Evolutionary conservation across 1,139 yeast species (phyloP).

Genomic region (Kazachstania sp.): DNA sequence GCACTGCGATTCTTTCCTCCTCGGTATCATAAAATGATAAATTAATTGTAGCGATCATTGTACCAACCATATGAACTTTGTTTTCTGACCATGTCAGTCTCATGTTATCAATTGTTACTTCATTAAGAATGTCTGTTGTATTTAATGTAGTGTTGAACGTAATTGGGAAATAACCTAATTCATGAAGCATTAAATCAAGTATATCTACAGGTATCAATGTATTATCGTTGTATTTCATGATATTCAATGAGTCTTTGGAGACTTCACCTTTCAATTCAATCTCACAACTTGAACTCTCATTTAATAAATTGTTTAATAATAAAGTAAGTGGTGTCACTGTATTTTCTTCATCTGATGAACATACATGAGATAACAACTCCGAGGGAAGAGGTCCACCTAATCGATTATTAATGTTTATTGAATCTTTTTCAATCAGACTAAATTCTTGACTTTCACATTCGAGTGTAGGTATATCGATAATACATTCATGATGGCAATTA

Average conservation of each 20-base stretch:
- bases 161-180: slow-evolving; percentile 16
- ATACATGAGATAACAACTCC: slow-evolving; percentile 20
- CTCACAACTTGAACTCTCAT: slow-evolving; percentile 22
- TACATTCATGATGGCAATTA: slow-evolving; percentile 27
- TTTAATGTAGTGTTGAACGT: slow-evolving; percentile 17
- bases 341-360: slow-evolving; percentile 24
- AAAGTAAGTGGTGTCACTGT: slow-evolving; percentile 31
- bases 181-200: slow-evolving; percentile 10
- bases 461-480: slow-evolving; percentile 20
- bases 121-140: slow-evolving; percentile 22
- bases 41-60: slow-evolving; percentile 21
- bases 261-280: slow-evolving; percentile 21
- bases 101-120: slow-evolving; percentile 31
- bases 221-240: slow-evolving; percentile 10
- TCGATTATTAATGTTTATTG: slow-evolving; percentile 11
- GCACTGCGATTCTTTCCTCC: slow-evolving; percentile 21
- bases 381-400: slow-evolving; percentile 22
- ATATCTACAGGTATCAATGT: slow-evolving; percentile 14
- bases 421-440: slow-evolving; percentile 5
- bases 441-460: slow-evolving; percentile 12
- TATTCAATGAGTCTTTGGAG: slow-evolving; percentile 4
- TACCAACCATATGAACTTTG: slow-evolving; percentile 30
- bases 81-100: slow-evolving; percentile 28
- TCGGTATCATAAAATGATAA: slow-evolving; percentile 27
- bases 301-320: slow-evolving; percentile 27